A percentile compares a stretch with the other conserved stretches of the same genome.
phyloP scores from a whole-genome alignment of 768 basidiomycete genomes.

The Inosperma sp. region DNA sequence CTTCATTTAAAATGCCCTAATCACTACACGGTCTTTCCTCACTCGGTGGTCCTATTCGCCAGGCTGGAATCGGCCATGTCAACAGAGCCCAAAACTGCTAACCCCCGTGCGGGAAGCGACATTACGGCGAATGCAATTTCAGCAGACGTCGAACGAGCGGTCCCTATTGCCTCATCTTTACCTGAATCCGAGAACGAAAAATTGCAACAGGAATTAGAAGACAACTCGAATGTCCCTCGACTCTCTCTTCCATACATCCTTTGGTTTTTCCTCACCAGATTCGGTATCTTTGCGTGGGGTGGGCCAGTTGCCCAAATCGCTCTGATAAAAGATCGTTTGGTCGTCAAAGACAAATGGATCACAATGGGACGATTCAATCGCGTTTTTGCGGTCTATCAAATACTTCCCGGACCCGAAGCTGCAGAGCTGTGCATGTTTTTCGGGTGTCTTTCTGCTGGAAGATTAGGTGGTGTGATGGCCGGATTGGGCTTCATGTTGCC shows the following conservation, averaged over 20 bases:
- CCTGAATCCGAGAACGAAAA: too few species aligned
- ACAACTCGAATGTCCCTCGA: constrained; percentile 1
- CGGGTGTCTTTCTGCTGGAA: not conserved
- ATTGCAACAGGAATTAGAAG: constrained; percentile 2
- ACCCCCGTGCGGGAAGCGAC: too few species aligned
- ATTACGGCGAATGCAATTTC: too few species aligned
- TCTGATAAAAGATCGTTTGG: constrained; percentile 2
- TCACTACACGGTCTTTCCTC: too few species aligned
- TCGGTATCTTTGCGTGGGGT: constrained; percentile 7
- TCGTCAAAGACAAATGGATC: constrained; percentile 7
- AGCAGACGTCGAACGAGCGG: too few species aligned
- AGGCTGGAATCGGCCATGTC: too few species aligned
- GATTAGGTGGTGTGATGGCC: not conserved
- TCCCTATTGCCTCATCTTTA: too few species aligned
- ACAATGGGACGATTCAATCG: not conserved
- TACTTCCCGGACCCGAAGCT: constrained; percentile 5
- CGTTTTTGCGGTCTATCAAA: constrained; percentile 5
- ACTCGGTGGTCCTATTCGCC: too few species aligned
- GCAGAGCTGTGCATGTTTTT: constrained; percentile 9
- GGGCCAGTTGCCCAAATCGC: constrained; percentile 7
- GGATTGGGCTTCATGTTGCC: constrained; percentile 1
- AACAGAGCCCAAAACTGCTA: too few species aligned
- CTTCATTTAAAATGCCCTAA: too few species aligned
- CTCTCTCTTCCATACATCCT: not conserved
- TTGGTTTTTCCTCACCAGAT: constrained; percentile 3